Evolutionary conservation across 129 eudicot species (phyloP).

Genomic region (Flaveria trinervia): DNA sequence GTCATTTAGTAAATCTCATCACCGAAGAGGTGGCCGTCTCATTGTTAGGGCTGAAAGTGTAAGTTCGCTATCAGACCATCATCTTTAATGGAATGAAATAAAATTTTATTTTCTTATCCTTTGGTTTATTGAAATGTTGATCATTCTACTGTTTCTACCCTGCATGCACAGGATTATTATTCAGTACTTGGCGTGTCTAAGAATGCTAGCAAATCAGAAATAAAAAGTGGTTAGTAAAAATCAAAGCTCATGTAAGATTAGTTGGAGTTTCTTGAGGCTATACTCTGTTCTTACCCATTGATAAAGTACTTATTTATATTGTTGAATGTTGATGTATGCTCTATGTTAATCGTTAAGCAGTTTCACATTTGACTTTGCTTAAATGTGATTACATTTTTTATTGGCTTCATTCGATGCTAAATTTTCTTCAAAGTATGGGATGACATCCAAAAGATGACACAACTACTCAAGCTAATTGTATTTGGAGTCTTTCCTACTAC

Average conservation of each 20-base stretch:
- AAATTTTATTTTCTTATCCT: not conserved
- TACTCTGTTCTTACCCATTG: slow-evolving; percentile 3
- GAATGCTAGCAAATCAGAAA: slow-evolving; percentile 88
- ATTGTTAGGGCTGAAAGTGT: slow-evolving; percentile 80
- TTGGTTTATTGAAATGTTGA: slow-evolving; percentile 20
- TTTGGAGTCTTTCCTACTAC: slow-evolving; percentile 13
- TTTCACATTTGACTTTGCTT: slow-evolving; percentile 3
- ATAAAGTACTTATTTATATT: slow-evolving; percentile 1
- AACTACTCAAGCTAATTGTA: not conserved
- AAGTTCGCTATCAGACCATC: slow-evolving; percentile 37
- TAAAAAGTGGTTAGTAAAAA: slow-evolving; percentile 82
- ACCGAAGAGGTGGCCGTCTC: slow-evolving; percentile 53
- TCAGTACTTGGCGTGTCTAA: slow-evolving; percentile 83
- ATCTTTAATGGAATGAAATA: slow-evolving; percentile 1
- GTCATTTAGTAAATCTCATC: slow-evolving; percentile 36
- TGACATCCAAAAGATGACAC: not conserved
- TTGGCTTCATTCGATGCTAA: not conserved
- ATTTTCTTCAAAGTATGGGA: not conserved
- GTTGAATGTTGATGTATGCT: slow-evolving; percentile 17
- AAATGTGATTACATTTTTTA: not conserved
- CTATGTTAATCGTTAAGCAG: not conserved
- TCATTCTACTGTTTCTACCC: not conserved
- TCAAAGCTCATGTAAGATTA: slow-evolving; percentile 1
- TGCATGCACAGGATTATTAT: slow-evolving; percentile 67
- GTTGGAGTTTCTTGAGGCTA: slow-evolving; percentile 13